Conservation (phyloP, 1,139 yeast genomes). For the Hemisphaericaspora xylanilytica region DNA sequence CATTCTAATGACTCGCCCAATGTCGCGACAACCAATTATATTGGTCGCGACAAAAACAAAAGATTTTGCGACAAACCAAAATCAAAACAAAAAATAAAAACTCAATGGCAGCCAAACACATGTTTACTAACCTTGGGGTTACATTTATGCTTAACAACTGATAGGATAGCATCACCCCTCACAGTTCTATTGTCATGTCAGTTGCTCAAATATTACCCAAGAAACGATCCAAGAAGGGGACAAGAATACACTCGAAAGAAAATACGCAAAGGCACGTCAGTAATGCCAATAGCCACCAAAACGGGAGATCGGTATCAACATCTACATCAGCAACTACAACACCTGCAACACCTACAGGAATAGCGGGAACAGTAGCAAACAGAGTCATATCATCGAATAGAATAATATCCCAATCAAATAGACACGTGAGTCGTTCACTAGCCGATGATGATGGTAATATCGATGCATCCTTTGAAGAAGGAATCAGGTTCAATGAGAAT, state of each 20-base stretch:
- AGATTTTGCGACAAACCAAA: background rate
- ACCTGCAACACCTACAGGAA: background rate
- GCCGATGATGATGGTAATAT: slow-evolving; percentile 9
- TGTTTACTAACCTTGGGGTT: no score
- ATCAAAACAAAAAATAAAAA: background rate
- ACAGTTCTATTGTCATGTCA: no score
- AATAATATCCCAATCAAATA: slow-evolving; percentile 15
- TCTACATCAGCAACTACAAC: background rate
- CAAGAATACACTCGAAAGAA: background rate
- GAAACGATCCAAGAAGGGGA: slow-evolving; percentile 2
- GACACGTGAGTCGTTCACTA: slow-evolving; percentile 19
- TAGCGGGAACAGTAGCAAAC: background rate
- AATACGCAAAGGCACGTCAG: background rate
- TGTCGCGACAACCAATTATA: background rate
- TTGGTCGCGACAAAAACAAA: no score
- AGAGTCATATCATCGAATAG: slow-evolving; percentile 7
- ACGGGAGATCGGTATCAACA: background rate
- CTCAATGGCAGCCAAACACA: no score
- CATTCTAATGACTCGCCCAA: no score
- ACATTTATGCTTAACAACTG: no score
- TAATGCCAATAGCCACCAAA: background rate
- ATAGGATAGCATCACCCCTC: no score
- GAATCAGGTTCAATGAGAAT: slow-evolving; percentile 46
- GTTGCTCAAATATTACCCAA: slow-evolving; percentile 1
- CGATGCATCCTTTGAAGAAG: slow-evolving; percentile 30